These are phyloP conservation scores for Coprinellus micaceus DNA, from an alignment of 768 basidiomycete genomes.

Conservation along the genomic window DNA sequence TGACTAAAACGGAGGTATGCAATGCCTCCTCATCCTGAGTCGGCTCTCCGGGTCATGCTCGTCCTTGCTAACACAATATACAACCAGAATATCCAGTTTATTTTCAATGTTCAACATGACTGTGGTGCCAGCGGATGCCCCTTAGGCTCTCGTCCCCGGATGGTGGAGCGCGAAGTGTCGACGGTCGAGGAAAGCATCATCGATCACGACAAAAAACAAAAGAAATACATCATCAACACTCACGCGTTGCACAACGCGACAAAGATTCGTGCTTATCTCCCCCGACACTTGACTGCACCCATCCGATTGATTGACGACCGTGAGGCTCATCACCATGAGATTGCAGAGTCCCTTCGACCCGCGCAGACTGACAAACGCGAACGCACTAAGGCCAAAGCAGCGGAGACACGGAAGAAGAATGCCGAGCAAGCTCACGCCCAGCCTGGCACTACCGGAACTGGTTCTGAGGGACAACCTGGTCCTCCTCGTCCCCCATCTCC, in stretches of 20 bases:
- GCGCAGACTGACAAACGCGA: constrained; percentile 12
- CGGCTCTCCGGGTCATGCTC: not conserved
- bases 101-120: not conserved
- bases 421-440: too few species aligned
- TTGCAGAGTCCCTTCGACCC: constrained; percentile 5
- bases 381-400: constrained; percentile 11
- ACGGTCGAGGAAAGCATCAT: constrained; percentile 11
- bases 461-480: too few species aligned
- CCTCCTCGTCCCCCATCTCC: too few species aligned
- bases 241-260: constrained; percentile 25
- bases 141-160: not conserved
- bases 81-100: not conserved
- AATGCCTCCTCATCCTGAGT: not conserved
- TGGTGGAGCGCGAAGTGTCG: constrained; percentile 2
- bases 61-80: not conserved
- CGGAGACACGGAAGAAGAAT: constrained; percentile 3
- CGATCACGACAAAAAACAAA: constrained; percentile 16
- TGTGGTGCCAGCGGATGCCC: not conserved
- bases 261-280: constrained; percentile 12
- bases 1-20: not conserved
- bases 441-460: too few species aligned
- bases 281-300: constrained; percentile 10
- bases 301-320: constrained; percentile 4
- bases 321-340: constrained; percentile 1
- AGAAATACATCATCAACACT: constrained; percentile 22